These are phyloP conservation scores for Cladosporium sp. DNA, from an alignment of 2,329 filamentous ascomycete species.

Conservation along the genomic window DNA sequence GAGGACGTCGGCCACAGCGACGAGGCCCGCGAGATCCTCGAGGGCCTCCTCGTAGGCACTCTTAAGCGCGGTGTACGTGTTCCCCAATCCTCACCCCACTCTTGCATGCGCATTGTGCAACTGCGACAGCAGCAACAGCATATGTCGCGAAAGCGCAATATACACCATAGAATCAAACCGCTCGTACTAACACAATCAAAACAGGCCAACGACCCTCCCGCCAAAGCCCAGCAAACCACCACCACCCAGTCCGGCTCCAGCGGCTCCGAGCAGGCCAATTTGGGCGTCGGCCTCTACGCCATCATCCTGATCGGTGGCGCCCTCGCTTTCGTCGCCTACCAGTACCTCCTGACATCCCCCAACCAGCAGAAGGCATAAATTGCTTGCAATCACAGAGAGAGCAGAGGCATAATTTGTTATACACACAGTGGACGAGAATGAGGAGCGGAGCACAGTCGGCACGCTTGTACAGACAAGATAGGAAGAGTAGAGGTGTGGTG, in stretches of 20 bases:
- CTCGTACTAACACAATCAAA: neutral
- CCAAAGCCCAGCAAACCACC: slow-evolving; percentile 8
- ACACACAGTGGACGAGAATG: neutral
- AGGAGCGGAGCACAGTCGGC: neutral
- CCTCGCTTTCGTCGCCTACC: slow-evolving; percentile 77
- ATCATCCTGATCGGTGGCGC: slow-evolving; percentile 75
- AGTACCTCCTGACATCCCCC: slow-evolving; percentile 70
- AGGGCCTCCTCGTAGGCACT: slow-evolving; percentile 69
- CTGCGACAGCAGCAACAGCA: neutral
- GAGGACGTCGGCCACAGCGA: slow-evolving; percentile 99
- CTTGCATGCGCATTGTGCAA: neutral
- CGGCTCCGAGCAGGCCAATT: slow-evolving; percentile 71
- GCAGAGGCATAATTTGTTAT: neutral
- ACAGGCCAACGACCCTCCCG: slow-evolving; percentile 20
- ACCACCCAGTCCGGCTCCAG: slow-evolving; percentile 51
- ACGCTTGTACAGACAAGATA: slow-evolving; percentile 1
- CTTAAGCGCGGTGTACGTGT: slow-evolving; percentile 76
- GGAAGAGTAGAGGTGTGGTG: neutral
- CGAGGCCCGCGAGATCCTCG: slow-evolving; percentile 92
- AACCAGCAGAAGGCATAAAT: slow-evolving; percentile 39
- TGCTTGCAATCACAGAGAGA: neutral
- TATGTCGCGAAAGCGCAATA: neutral
- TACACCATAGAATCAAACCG: neutral
- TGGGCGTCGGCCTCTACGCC: slow-evolving; percentile 80
- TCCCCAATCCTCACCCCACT: slow-evolving; percentile 7